Base-by-base conservation (phyloP, 768 basidiomycete genomes). In the Trametes meyenii region DNA sequence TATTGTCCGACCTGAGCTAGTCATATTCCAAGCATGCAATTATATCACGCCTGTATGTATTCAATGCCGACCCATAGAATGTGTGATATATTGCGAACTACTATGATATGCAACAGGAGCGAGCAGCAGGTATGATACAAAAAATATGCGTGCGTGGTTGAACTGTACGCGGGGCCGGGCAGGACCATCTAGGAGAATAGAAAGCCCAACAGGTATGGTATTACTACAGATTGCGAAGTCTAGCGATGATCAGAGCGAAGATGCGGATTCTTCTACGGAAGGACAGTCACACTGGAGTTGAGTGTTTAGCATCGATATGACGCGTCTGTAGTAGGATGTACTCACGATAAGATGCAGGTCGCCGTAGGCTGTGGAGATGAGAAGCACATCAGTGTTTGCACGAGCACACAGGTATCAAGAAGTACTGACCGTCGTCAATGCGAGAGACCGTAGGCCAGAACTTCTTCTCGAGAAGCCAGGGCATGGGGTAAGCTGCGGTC, bases 401-500 rank as follows among this genome's bases (percentile, higher is more conserved):
- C 1, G 29, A 21, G 16, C n/a, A 23, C 26, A 3, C 11, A 14
- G 6, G n/a, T 35, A 46, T n/a, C 48, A 12, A 39, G 48, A 10
- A 75, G n/a, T n/a, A n/a, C 88, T 71, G 72, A 95, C 94, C 90
- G 78, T 98, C 96, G 70, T 98, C 96, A 53, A 99, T 84, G 49
- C 96, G 83, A 5, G 92, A 89, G 44, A 96, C 90, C 5, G 91
- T 83, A 0, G 97, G 96, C 97, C 97, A 99, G 78, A 98, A 96
- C 76, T 99, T 99, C 79, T 84, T 90, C 75, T 91, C 88, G 51
- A 79, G 79, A 33, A 99, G 80, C 80, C 86, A 91, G 13, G 89
- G 82, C 62, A 94, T 73, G 23, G 97, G 96, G 74, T 93, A 98
- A 8, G 85, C 95, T n/a, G 97, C 96, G 62, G 86, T 82, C 65